These are phyloP conservation scores for Claviceps pusilla DNA, from an alignment of 2,329 filamentous ascomycete genomes.

Conservation along the genomic window DNA sequence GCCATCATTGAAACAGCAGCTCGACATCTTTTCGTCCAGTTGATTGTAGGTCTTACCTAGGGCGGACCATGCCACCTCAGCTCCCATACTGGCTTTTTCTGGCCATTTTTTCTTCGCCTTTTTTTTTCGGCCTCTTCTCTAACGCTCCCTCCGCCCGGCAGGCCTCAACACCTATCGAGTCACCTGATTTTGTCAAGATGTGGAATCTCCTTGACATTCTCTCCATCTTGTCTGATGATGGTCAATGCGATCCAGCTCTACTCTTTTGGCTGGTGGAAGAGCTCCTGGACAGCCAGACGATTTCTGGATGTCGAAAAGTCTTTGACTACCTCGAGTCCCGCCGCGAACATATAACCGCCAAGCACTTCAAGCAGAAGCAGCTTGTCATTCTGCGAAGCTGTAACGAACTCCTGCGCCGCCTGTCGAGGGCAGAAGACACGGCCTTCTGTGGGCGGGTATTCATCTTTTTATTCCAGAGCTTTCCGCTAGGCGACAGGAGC, in stretches of 20 bases:
- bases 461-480: conserved; percentile 97
- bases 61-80: background rate
- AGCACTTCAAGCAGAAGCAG: conserved; percentile 68
- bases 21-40: conserved; percentile 61
- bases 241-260: conserved; percentile 62
- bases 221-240: conserved; percentile 72
- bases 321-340: conserved; percentile 94
- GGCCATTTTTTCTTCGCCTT: too few species aligned
- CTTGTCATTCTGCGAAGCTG: conserved; percentile 84
- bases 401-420: conserved; percentile 81
- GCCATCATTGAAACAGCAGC: conserved; percentile 72
- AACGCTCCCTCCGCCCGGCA: conserved; percentile 21
- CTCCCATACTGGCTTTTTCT: background rate
- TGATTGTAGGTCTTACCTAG: conserved; percentile 48
- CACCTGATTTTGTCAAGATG: conserved; percentile 63
- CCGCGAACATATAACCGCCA: conserved; percentile 71
- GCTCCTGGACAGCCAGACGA: conserved; percentile 88
- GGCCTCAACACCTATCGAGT: conserved; percentile 61
- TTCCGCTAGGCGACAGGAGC: conserved; percentile 89
- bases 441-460: conserved; percentile 96
- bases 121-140: background rate
- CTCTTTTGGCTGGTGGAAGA: conserved; percentile 89
- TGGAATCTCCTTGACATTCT: conserved; percentile 92
- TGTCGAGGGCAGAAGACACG: conserved; percentile 92
- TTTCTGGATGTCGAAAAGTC: conserved; percentile 74